Evolutionary conservation across 768 basidiomycete genomes (phyloP).

Genomic region (Crassisporium funariophilum): DNA sequence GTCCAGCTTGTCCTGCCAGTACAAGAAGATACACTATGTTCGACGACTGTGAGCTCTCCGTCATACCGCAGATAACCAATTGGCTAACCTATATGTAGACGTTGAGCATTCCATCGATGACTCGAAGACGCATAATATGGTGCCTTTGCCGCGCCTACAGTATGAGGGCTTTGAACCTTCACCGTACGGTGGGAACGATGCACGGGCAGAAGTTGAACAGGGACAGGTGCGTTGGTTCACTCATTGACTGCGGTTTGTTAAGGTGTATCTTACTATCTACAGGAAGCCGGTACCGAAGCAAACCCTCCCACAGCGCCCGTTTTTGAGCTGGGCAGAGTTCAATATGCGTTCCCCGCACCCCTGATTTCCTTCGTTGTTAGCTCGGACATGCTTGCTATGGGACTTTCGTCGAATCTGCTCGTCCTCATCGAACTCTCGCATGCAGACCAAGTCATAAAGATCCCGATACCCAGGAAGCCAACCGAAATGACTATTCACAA

Average conservation of each 20-base stretch:
- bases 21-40: no score
- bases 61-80: slow-evolving; percentile 5
- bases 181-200: slow-evolving; percentile 54
- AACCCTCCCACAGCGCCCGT: slow-evolving; percentile 57
- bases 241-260: no score
- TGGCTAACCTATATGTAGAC: slow-evolving; percentile 47
- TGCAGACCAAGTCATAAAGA: slow-evolving; percentile 82
- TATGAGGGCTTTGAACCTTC: slow-evolving; percentile 91
- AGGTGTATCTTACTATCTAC: slow-evolving; percentile 5
- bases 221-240: slow-evolving; percentile 23
- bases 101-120: slow-evolving; percentile 81
- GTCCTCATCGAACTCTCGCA: slow-evolving; percentile 89
- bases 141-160: slow-evolving; percentile 59
- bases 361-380: slow-evolving; percentile 81
- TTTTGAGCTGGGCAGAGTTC: slow-evolving; percentile 86
- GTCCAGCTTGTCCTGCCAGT: no score
- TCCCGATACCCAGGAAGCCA: slow-evolving; percentile 74
- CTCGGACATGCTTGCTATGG: slow-evolving; percentile 88
- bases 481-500: slow-evolving; percentile 79
- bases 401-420: slow-evolving; percentile 70
- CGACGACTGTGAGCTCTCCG: slow-evolving; percentile 58
- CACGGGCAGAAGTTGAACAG: slow-evolving; percentile 43
- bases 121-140: slow-evolving; percentile 34
- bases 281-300: slow-evolving; percentile 34
- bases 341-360: slow-evolving; percentile 86